Base-by-base conservation (phyloP, 768 basidiomycete species). In the Grammothele lineata region DNA sequence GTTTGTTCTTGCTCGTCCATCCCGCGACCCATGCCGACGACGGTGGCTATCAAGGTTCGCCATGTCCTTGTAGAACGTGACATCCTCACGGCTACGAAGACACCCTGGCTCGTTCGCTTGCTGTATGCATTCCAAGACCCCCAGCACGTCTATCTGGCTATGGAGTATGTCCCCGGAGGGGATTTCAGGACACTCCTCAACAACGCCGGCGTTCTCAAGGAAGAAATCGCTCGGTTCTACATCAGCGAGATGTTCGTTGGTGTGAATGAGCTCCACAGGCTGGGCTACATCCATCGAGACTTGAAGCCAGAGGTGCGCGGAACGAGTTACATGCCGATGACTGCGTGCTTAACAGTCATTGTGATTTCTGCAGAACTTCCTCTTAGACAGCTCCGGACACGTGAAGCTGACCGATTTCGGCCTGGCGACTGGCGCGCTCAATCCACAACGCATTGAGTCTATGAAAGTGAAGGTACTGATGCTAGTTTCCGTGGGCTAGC, bases 161-260 rank as follows among this genome's bases (percentile, higher is more conserved):
- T 98, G 95, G 94, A 98, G 73, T 98, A 96, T 63, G 94, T 98
- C 15, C 93, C 94, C 1, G 96, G 96, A 18, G 96, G 96, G 40
- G 96, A 99, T 63, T 99, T 99, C 72, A 81, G 96, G 15, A 99
- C 96, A 0, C 78, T 99, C 32, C 76, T 99, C 32, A 99, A 97
- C 69, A 99, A 97, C 64, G 93, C 94, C 0, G 96, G 96, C 24
- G 92, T 98, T 2, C 76, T 99, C 48, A 95, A 97, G 64, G 94
- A 98, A 63, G 92, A 97, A 59, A 92, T 97, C 58, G 95, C 96
- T 1, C 76, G 87, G 45, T 98, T 94, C 64, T 99, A 99, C 66
- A 95, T 97, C 59, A 82, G 87, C 50, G 95, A 99, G 69, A 99
- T 99, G 96, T 97, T 98, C 62, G 85, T 83, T 18, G 85, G 83